Conservation (phyloP, 345 rosid species). For the Bruguiera sexangula region DNA sequence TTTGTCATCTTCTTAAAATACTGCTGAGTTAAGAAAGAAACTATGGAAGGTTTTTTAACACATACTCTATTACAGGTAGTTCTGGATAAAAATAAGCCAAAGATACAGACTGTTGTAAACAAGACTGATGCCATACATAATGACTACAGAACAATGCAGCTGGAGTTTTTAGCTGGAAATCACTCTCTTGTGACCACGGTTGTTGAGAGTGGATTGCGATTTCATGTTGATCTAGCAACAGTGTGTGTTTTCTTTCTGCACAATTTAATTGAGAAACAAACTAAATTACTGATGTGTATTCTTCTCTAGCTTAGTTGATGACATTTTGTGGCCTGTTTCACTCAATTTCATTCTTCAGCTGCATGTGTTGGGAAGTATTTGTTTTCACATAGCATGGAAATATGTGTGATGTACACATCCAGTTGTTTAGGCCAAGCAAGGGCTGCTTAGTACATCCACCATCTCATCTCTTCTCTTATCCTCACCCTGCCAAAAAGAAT, state of each 20-base stretch:
- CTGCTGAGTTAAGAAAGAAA: constrained; percentile 4
- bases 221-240: constrained; percentile 77
- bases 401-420: not conserved
- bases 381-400: not conserved
- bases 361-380: not conserved
- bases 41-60: constrained; percentile 9
- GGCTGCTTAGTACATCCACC: no score
- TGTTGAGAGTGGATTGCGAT: constrained; percentile 84
- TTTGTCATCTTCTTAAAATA: constrained; percentile 3
- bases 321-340: not conserved
- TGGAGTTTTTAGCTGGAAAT: constrained; percentile 93
- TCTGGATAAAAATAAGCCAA: constrained; percentile 82
- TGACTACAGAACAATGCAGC: constrained; percentile 49
- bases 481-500: no score
- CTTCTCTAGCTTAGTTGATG: not conserved
- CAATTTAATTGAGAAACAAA: constrained; percentile 4
- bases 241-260: constrained; percentile 50
- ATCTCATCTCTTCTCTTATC: no score
- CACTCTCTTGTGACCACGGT: constrained; percentile 79
- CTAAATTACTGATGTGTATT: constrained; percentile 4
- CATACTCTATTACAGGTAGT: constrained; percentile 52
- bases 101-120: constrained; percentile 88
- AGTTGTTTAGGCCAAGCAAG: no score
- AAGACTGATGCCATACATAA: constrained; percentile 51
- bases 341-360: not conserved